Conservation (phyloP, 164 flowering plant species). For the Echeveria elegans region DNA sequence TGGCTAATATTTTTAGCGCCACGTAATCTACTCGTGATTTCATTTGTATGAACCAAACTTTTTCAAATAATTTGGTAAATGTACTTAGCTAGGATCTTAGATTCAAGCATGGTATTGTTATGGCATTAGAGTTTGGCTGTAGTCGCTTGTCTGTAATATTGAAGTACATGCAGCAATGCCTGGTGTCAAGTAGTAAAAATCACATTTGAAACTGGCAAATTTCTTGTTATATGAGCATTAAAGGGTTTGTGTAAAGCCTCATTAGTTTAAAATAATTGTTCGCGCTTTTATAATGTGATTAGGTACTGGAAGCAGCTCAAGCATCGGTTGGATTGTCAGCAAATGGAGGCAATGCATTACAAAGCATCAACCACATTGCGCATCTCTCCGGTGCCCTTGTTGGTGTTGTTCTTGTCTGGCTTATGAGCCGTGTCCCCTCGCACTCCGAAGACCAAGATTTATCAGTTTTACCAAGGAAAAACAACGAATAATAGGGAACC, state of each 20-base stretch:
- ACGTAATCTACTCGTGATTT: not conserved
- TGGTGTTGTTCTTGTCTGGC: constrained; percentile 78
- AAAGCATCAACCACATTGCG: constrained; percentile 81
- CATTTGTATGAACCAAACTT: not conserved
- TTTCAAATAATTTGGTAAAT: not conserved
- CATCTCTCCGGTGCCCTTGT: constrained; percentile 93
- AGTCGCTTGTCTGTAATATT: not conserved
- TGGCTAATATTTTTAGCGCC: not conserved
- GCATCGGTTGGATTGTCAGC: constrained; percentile 68
- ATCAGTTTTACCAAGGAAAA: constrained; percentile 15
- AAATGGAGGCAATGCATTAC: constrained; percentile 34
- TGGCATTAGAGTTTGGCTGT: not conserved
- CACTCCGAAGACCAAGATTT: constrained; percentile 26
- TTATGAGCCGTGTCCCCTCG: constrained; percentile 59
- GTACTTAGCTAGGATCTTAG: not conserved
- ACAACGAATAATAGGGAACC: not conserved
- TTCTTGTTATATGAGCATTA: no score
- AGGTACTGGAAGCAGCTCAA: constrained; percentile 99
- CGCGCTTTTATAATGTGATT: not conserved
- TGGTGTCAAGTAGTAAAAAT: not conserved
- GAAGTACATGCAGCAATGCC: not conserved
- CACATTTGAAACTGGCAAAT: no score
- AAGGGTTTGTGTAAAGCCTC: no score
- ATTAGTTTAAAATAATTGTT: no score
- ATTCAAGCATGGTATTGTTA: not conserved